Evolutionary conservation across 805 yeast genomes (phyloP).

Genomic region (Yamadazyma akitaensis): DNA sequence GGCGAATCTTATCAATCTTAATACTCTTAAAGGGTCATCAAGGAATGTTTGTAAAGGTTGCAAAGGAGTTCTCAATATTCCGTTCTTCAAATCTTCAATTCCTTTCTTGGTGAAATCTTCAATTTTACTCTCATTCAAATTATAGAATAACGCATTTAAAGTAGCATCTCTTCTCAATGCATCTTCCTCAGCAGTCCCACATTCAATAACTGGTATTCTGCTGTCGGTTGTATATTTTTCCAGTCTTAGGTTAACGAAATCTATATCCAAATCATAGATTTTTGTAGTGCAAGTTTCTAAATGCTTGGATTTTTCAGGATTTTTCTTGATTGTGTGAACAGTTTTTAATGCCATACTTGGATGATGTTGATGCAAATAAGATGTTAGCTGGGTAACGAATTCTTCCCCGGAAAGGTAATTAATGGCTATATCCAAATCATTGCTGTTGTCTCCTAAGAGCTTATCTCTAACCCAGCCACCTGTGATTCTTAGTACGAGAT

Average conservation of each 20-base stretch:
- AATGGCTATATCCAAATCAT: slow-evolving; percentile 91
- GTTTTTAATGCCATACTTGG: slow-evolving; percentile 21
- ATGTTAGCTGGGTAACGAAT: slow-evolving; percentile 67
- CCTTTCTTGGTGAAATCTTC: slow-evolving; percentile 88
- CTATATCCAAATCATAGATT: slow-evolving; percentile 79
- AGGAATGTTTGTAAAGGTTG: slow-evolving; percentile 79
- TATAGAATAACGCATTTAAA: slow-evolving; percentile 85
- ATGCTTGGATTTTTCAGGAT: slow-evolving; percentile 95
- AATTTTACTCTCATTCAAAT: slow-evolving; percentile 60
- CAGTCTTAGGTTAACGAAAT: slow-evolving; percentile 86
- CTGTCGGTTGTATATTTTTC: slow-evolving; percentile 83
- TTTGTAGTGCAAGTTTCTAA: slow-evolving; percentile 94
- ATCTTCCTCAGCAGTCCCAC: slow-evolving; percentile 90
- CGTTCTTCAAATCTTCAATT: slow-evolving; percentile 61
- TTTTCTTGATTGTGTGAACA: slow-evolving; percentile 76
- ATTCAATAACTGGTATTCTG: slow-evolving; percentile 77
- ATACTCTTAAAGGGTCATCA: slow-evolving; percentile 91
- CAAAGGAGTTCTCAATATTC: slow-evolving; percentile 83
- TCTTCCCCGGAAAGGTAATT: slow-evolving; percentile 81
- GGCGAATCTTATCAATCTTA: slow-evolving; percentile 84
- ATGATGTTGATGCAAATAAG: slow-evolving; percentile 37
- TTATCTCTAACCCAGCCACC: slow-evolving; percentile 99
- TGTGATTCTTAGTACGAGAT: slow-evolving; percentile 68
- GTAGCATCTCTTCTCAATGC: slow-evolving; percentile 95
- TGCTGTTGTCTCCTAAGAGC: slow-evolving; percentile 70